These are phyloP conservation scores for Rhododendron griersonianum DNA, from an alignment of 148 eudicot genomes.

Conservation along the genomic window DNA sequence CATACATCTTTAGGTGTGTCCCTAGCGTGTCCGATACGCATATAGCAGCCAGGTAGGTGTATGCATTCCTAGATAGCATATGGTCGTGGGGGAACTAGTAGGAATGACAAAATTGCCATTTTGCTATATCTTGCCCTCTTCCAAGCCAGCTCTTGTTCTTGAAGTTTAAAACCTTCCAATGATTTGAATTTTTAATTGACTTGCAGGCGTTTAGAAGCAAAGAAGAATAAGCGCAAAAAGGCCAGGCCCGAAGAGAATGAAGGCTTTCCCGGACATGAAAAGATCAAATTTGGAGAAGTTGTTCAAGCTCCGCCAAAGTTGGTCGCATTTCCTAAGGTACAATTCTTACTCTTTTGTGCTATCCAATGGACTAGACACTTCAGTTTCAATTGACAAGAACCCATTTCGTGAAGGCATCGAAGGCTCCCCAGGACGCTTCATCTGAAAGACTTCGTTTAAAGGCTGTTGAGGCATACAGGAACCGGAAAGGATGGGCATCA, in stretches of 20 bases:
- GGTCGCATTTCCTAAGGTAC: constrained; percentile 63
- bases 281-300: constrained; percentile 81
- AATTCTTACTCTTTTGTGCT: background rate
- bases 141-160: background rate
- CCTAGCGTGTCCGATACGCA: background rate
- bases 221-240: constrained; percentile 63
- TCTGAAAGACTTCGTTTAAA: constrained; percentile 73
- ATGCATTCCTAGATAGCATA: background rate
- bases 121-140: background rate
- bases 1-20: background rate
- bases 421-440: constrained; percentile 53
- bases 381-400: background rate
- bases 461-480: constrained; percentile 77
- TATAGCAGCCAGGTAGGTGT: background rate
- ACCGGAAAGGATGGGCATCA: constrained; percentile 62
- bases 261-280: constrained; percentile 57
- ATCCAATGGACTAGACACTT: background rate
- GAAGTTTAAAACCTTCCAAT: background rate
- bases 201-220: constrained; percentile 61
- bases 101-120: background rate
- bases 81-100: background rate
- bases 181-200: background rate
- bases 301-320: constrained; percentile 86
- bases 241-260: constrained; percentile 33
- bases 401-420: constrained; percentile 40